Percentiles rank a stretch among this genome's conserved stretches.
Conservation (phyloP, 805 yeast species). For the Saccharomyces mikatae region DNA sequence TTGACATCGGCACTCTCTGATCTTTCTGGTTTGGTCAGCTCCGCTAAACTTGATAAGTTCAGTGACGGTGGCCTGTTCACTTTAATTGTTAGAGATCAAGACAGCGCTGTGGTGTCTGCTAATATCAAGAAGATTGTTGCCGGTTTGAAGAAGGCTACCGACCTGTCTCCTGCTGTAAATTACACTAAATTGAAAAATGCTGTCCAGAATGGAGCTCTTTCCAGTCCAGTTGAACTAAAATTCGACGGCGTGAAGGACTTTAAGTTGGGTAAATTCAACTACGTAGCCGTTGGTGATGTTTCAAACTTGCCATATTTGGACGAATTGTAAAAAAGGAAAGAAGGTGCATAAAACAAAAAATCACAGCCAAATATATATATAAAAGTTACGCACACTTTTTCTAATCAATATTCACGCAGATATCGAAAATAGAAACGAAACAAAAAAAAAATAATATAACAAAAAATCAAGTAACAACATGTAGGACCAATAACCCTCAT, state of each 20-base stretch:
- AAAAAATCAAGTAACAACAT: not conserved
- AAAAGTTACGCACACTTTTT: not conserved
- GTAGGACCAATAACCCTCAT: not conserved
- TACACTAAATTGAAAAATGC: slow-evolving; percentile 40
- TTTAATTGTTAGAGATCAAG: slow-evolving; percentile 52
- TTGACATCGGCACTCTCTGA: slow-evolving; percentile 53
- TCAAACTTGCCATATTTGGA: slow-evolving; percentile 80
- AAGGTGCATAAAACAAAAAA: not conserved
- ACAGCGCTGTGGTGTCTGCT: slow-evolving; percentile 49
- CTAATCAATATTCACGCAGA: not conserved
- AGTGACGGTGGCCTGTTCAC: slow-evolving; percentile 76
- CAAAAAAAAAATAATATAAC: too few relatives aligned
- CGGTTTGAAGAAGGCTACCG: slow-evolving; percentile 43
- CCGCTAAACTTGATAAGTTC: slow-evolving; percentile 52
- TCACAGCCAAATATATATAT: not conserved
- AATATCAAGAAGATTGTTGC: slow-evolving; percentile 55
- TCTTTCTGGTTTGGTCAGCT: slow-evolving; percentile 44
- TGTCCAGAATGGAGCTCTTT: slow-evolving; percentile 34
- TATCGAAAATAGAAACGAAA: not conserved
- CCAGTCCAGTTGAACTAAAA: slow-evolving; percentile 31
- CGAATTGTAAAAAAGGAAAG: slow-evolving; percentile 52
- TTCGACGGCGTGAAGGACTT: slow-evolving; percentile 34
- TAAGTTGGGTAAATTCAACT: slow-evolving; percentile 60
- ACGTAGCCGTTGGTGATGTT: slow-evolving; percentile 85
- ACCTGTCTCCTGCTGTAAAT: slow-evolving; percentile 52